Evolutionary conservation across 148 eudicot species (phyloP), one percentile per base, ranked within the genome.

Genomic region (Chenopodium berlandieri): DNA sequence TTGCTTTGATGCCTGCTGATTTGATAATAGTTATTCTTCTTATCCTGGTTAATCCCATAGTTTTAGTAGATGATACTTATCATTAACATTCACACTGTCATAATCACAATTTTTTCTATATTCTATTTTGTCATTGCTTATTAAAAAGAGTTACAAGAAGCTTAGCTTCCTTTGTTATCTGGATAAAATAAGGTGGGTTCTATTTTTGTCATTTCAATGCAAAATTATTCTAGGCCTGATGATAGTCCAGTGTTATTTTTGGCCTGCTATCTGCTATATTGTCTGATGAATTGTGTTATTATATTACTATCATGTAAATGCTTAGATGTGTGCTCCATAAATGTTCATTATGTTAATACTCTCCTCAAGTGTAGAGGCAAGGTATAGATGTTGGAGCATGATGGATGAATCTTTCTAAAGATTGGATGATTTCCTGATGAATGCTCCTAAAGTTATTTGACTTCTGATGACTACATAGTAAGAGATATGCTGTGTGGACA

Each of bases 391-490:
- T 72, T 79, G 88, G 85, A 82, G 85, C 81, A 76, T 80, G 84
- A 80, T 86, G 84, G 75, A 58, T 78, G 82, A 75, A 54, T 73
- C 82, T 14, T 67, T 78, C 82, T 47, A 23, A 30, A 73, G 78
- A 60, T 60, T 67, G 82, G 60, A 78, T n/a, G 71, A 58, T 32
- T 75, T 81, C 80, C 37, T 86, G 84, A 84, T 84, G 83, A 54
- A 73, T 86, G 88, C 82, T 86, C 84, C 88, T 83, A 86, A 74
- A 86, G 78, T 75, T 31, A 83, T 75, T 54, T 83, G 78, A 78
- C 80, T 60, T 86, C 82, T 83, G 82, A 75, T 86, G 86, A 83
- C 88, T 74, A 65, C 84, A 83, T 80, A 68, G 79, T 83, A 40
- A 83, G 50, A 86, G 86, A 68, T 68, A 1, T 66, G 65, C 81